Evolutionary conservation across 2,329 filamentous ascomycete genomes (phyloP), one percentile per base, ranked within the genome.

Genomic region (Aspergillus amoenus): DNA sequence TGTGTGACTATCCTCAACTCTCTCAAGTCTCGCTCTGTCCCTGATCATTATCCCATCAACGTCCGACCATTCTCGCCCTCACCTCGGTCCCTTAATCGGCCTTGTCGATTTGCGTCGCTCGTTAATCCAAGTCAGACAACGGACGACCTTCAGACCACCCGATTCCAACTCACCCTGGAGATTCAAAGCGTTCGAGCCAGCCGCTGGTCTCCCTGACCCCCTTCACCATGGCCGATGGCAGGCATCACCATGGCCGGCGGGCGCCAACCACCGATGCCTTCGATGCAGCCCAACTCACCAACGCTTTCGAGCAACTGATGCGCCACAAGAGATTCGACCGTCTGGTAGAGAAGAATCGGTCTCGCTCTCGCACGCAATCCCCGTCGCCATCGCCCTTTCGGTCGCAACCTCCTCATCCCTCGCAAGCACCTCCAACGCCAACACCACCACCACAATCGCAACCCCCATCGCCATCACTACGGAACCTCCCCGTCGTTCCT

Each of bases 291-390:
- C 90, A 92, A 58, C 79, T 97, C 67, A 88, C 90, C 51, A 79
- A 88, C 67, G 89, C 91, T 70, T 97, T 97, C 74, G 91, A 96
- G 72, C 88, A 92, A 63, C 80, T 96, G 59, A 82, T 97, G 70
- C 88, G 90, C 73, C 91, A 90, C 57, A 93, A 90, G 79, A 86
- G 92, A 73, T 86, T 96, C 81, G 93, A 91, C 72, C 90, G 93
- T 62, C 82, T 97, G 50, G 86, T 88, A 66, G 84, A 86, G 64
- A 78, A 79, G 39, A 78, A 80, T 39, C 79, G 81, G 55, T 85
- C 87, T 34, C 81, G 82, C 60, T 82, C 84, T 34, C 79, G 81
- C 32, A 82, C 81, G 40, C 79, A 81, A 50, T 88, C 88, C 37
- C 88, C 81, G 41, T 78, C 79, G 34, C 73, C 70, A 42, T 57